Conservation (phyloP, 2,329 filamentous ascomycete species). For the Pestalotiopsis sp. region DNA sequence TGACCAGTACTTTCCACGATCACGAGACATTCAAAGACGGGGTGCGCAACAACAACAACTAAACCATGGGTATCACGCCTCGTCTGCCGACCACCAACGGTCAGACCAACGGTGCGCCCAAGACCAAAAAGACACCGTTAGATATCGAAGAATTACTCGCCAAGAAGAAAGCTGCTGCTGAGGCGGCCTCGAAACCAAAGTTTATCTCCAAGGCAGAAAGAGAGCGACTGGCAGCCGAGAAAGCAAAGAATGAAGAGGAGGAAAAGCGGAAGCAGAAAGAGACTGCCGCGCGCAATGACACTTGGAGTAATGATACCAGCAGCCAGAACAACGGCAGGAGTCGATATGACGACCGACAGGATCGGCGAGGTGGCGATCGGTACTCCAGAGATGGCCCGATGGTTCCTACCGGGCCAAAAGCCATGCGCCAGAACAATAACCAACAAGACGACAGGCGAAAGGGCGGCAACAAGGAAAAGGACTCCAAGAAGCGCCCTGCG, state of each 20-base stretch:
- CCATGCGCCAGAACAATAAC: constrained; percentile 57
- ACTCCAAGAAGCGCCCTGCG: constrained; percentile 34
- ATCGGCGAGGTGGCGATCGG: constrained; percentile 26
- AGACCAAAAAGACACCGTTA: constrained; percentile 50
- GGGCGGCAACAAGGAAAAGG: constrained; percentile 34
- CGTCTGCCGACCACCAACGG: constrained; percentile 18
- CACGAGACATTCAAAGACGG: background rate
- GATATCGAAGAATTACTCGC: constrained; percentile 85
- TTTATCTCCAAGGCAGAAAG: constrained; percentile 76
- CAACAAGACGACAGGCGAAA: constrained; percentile 30
- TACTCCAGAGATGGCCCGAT: constrained; percentile 20
- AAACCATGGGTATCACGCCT: constrained; percentile 26
- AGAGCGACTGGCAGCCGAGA: constrained; percentile 70
- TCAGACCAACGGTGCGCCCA: constrained; percentile 7
- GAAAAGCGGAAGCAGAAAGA: constrained; percentile 25
- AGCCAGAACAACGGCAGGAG: background rate
- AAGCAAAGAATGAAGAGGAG: constrained; percentile 68
- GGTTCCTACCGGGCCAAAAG: constrained; percentile 72
- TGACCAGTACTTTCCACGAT: background rate
- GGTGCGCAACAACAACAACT: background rate
- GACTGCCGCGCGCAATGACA: constrained; percentile 30
- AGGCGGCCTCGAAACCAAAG: constrained; percentile 82
- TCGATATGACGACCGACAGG: constrained; percentile 26
- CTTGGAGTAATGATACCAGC: constrained; percentile 30
- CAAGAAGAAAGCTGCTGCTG: constrained; percentile 84